Evolutionary conservation across 2,329 filamentous ascomycete genomes (phyloP), one percentile per base, ranked within the genome.

Genomic region (Cordyceps javanica): DNA sequence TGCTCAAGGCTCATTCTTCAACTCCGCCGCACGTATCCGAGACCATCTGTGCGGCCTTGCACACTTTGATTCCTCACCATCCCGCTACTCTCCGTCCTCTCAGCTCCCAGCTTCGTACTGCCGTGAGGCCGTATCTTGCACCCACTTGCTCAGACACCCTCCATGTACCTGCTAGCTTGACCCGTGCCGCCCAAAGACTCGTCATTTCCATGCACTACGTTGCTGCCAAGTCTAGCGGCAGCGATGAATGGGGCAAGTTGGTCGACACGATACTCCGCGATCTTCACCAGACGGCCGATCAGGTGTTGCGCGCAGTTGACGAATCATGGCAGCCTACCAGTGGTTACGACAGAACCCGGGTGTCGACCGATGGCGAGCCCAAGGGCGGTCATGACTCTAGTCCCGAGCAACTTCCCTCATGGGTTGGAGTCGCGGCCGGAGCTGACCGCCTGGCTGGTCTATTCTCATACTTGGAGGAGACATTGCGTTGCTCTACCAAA

Each of bases 81-180:
- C 87, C 90, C 30, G 89, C 91, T 7, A 90, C 90, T 32, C 88
- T 96, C 70, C 87, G 93, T 13, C 88, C 90, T 1, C 90, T 87
- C 67, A 79, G 83, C 59, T 78, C 81, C 38, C 88, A 91, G 62
- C 80, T 96, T 44, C 83, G 81, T 57, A 74, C 79, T 13, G 77
- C 88, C 21, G 73, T 87, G 42, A 76, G 80, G 46, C 72, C 73
- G 6, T 83, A 86, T 62, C 70, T 93, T 55, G 85, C 85, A 3
- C 85, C 87, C 2, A 88, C 87, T 5, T 77, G 78, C 28, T 81
- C 79, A 13, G 80, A 82, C 60, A 67, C 66, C 30, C 42, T 68
- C 14, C 70, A 76, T 5, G 75, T 82, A 5, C 78, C 88, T 0
- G 69, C 71, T 3, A 76, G 77, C 1, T 73, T 90, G 5, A 75